Conservation (phyloP, 2,329 filamentous ascomycete species). For the Sporothrix pallida region DNA sequence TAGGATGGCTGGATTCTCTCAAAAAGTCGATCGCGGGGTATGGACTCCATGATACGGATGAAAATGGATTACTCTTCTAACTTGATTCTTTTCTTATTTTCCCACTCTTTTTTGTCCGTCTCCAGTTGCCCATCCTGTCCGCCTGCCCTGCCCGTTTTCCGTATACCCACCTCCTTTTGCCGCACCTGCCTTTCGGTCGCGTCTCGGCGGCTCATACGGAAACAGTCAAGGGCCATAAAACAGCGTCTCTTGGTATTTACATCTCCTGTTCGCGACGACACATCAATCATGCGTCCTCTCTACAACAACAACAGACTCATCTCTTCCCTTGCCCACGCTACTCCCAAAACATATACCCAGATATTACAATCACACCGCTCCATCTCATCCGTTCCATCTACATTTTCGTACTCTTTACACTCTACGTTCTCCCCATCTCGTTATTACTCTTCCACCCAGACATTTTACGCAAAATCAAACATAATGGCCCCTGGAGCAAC, state of each 20-base stretch:
- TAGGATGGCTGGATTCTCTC: background rate
- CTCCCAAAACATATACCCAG: background rate
- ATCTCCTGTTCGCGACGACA: background rate
- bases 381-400: background rate
- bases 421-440: background rate
- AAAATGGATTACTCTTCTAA: background rate
- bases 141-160: too few relatives aligned
- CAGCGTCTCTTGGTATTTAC: constrained; percentile 7
- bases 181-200: background rate
- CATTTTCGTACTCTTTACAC: background rate
- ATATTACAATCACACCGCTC: too few relatives aligned
- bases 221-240: constrained; percentile 1
- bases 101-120: background rate
- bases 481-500: constrained; percentile 20
- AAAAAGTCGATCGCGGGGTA: constrained; percentile 3
- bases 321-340: background rate
- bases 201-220: background rate
- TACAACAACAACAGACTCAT: background rate
- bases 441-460: background rate
- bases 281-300: constrained; percentile 3
- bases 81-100: background rate
- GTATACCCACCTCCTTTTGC: too few relatives aligned
- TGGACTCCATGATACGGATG: constrained; percentile 8
- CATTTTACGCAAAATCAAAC: background rate
- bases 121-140: too few relatives aligned